These are phyloP conservation scores for Hypomyces rosellus DNA, from an alignment of 2,329 filamentous ascomycete species.

Conservation along the genomic window DNA sequence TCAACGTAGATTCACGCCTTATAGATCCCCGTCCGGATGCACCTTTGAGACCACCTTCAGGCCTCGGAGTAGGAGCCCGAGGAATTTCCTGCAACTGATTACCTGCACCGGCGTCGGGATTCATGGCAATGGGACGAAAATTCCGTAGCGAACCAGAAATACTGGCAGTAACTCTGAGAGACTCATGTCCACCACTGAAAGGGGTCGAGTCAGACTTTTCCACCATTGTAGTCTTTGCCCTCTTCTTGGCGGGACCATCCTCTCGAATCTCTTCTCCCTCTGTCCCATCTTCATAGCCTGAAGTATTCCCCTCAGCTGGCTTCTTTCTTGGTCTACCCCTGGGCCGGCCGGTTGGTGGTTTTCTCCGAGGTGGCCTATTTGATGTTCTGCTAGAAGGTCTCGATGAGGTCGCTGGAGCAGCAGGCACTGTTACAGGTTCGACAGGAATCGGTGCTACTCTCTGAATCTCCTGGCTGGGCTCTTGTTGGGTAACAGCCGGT, in stretches of 20 bases:
- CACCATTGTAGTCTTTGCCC: slow-evolving; percentile 69
- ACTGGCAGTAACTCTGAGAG: slow-evolving; percentile 82
- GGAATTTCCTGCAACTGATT: slow-evolving; percentile 65
- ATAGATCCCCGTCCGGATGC: slow-evolving; percentile 31
- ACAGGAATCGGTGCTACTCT: slow-evolving; percentile 31
- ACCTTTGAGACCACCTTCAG: slow-evolving; percentile 35
- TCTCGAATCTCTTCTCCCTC: slow-evolving; percentile 54
- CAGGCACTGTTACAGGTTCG: slow-evolving; percentile 16
- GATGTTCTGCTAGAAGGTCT: slow-evolving; percentile 57
- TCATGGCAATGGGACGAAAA: slow-evolving; percentile 64
- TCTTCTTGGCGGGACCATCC: slow-evolving; percentile 55
- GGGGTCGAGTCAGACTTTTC: slow-evolving; percentile 65
- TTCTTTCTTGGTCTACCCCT: slow-evolving; percentile 52
- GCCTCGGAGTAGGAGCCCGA: slow-evolving; percentile 70
- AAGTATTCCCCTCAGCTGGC: slow-evolving; percentile 58
- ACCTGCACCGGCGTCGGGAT: slow-evolving; percentile 34
- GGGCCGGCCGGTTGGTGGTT: slow-evolving; percentile 46
- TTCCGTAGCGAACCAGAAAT: slow-evolving; percentile 82
- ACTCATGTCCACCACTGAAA: slow-evolving; percentile 70
- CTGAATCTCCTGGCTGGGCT: slow-evolving; percentile 24
- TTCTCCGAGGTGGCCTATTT: slow-evolving; percentile 33
- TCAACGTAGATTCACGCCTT: slow-evolving; percentile 55
- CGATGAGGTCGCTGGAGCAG: slow-evolving; percentile 33
- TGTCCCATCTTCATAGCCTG: slow-evolving; percentile 63
- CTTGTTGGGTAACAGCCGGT: slow-evolving; percentile 15